Conservation (phyloP, 208 protist genomes). For the Acanthamoeba lenticulata region DNA sequence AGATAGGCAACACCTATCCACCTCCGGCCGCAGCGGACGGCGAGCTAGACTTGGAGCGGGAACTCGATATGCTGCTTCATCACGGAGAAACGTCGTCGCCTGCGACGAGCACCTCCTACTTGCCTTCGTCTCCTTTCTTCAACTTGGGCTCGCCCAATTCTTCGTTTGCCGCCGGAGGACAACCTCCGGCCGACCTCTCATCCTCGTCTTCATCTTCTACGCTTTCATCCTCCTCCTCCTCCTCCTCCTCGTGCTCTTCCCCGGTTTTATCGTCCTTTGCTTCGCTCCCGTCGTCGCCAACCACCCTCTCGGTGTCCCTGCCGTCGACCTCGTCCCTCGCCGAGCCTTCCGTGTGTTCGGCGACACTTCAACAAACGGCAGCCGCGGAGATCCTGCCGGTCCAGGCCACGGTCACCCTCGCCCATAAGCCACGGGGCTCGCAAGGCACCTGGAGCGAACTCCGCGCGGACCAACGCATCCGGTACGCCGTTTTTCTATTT, state of each 20-base stretch:
- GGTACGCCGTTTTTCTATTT: neutral
- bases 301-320: neutral
- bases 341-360: too few relatives aligned
- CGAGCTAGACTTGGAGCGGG: neutral
- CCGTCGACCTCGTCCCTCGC: too few relatives aligned
- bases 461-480: neutral
- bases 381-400: neutral
- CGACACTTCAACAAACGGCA: neutral
- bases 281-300: neutral
- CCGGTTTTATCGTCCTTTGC: too few relatives aligned
- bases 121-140: neutral
- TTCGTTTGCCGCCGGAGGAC: neutral
- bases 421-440: neutral
- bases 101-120: too few relatives aligned
- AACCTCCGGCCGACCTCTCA: neutral
- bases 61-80: neutral
- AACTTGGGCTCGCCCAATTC: neutral
- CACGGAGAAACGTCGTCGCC: too few relatives aligned
- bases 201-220: neutral
- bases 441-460: neutral
- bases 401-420: neutral
- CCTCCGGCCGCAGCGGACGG: neutral
- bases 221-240: neutral
- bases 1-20: too few relatives aligned
- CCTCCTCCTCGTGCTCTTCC: neutral